Base-by-base conservation (phyloP, 129 eudicot species). In the Chrysanthemum makinoi region DNA sequence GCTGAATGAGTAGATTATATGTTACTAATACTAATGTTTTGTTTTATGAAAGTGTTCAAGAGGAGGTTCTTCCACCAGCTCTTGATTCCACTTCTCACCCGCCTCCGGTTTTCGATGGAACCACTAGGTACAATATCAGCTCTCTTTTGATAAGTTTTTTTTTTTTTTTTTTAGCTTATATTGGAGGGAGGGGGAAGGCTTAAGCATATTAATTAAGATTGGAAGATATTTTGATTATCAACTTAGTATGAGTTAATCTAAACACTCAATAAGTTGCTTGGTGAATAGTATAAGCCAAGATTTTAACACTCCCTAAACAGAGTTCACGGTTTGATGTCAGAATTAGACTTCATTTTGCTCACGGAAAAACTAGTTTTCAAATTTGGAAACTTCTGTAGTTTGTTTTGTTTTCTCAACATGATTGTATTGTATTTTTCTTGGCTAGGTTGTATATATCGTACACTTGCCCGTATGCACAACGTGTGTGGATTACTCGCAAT, bases 61-160 rank as follows among this genome's bases (percentile, higher is more conserved):
- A 86, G 79, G 85, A 73, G 46, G 2, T 39, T 68, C 84, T 91
- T 81, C 96, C 97, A 70, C 96, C 89, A 57, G 84, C 84, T 51
- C 97, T 91, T 76, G 88, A 82, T 86, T 91, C 96, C 77, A 78
- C 87, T 62, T 91, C 97, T 63, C 87, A 91, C 72, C 93, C 97
- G 62, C 97, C 97, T 75, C 62, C 93, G 19, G 66, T 91, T 54
- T 91, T 91, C 58, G 97, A 91, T 80, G 97, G 97, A 71, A 88
- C 86, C 10, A 84, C 87, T 51, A 88, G 97, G 95, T 82, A 75
- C 51, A 19, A 72, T 51, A 70, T 39, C 10, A 1, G 46, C 46
- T 6, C 54, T 19, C 14, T 4, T 14, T 33, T 28, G 33, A 28
- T 28, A 28, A 28, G 5, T 0, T 3, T 24, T 11, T 16, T 55